Evolutionary conservation across 2,329 filamentous ascomycete species (phyloP).

Genomic region (Fusarium verticillioides): DNA sequence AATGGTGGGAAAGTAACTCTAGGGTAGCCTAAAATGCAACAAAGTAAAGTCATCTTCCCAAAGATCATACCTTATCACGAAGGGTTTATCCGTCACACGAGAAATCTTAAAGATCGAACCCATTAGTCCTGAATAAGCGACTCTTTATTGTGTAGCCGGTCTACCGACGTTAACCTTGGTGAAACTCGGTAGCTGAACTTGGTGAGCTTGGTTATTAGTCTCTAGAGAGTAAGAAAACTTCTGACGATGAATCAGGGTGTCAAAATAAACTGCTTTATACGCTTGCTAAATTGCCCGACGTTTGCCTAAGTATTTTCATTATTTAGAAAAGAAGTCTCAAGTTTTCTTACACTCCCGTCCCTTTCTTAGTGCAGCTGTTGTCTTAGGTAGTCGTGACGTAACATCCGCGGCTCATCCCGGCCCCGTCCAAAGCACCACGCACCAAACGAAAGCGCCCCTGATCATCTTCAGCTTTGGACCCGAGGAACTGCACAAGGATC

Average conservation of each 20-base stretch:
- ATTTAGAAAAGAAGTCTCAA: not conserved
- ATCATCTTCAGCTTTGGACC: constrained; percentile 2
- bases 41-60: not conserved
- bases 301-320: not conserved
- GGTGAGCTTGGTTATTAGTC: not conserved
- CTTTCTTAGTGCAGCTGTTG: not conserved
- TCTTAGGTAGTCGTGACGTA: constrained; percentile 27
- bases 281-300: rapidly evolving
- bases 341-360: not conserved
- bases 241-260: not conserved
- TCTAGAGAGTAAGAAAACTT: not conserved
- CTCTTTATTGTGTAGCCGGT: not conserved
- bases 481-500: constrained; percentile 6
- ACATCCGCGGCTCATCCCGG: constrained; percentile 14
- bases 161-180: not conserved
- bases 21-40: not conserved
- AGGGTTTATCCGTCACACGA: not conserved
- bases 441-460: constrained; percentile 18
- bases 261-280: not conserved
- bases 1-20: not conserved
- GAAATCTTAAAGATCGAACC: not conserved
- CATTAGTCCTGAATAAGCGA: not conserved
- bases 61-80: not conserved
- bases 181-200: not conserved
- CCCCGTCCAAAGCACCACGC: not conserved